Evolutionary conservation across 805 yeast species (phyloP).

Genomic region (Jamesozyma piceae): DNA sequence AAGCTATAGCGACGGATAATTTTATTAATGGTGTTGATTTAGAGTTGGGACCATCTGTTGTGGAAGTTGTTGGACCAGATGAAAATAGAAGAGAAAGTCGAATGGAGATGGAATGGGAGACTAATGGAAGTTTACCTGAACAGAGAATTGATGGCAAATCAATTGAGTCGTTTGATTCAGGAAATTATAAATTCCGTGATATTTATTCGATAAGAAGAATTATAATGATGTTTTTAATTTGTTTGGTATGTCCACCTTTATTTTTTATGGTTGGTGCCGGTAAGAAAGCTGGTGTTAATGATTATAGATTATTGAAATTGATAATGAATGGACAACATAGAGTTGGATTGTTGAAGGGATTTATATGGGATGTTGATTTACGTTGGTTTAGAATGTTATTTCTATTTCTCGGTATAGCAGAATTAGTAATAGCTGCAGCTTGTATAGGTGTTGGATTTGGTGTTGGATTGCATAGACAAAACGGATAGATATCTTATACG

Average conservation of each 20-base stretch:
- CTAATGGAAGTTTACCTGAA: neutral
- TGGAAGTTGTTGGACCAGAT: no score
- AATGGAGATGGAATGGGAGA: no score
- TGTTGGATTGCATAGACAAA: slow-evolving; percentile 25
- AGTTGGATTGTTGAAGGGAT: slow-evolving; percentile 18
- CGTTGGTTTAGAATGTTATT: slow-evolving; percentile 25
- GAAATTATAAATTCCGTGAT: slow-evolving; percentile 7
- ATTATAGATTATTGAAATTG: slow-evolving; percentile 15
- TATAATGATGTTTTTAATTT: slow-evolving; percentile 8
- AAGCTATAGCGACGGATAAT: no score
- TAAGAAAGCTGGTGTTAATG: slow-evolving; percentile 11
- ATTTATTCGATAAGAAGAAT: slow-evolving; percentile 17
- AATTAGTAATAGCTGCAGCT: slow-evolving; percentile 28
- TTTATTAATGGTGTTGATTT: no score
- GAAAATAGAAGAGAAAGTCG: no score
- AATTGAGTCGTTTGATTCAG: slow-evolving; percentile 12
- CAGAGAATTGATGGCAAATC: slow-evolving; percentile 12
- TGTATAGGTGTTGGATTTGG: slow-evolving; percentile 40
- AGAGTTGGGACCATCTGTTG: no score
- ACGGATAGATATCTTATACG: no score
- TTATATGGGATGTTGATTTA: slow-evolving; percentile 23
- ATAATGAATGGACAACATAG: slow-evolving; percentile 16
- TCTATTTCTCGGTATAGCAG: slow-evolving; percentile 27
- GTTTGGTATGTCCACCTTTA: slow-evolving; percentile 22
- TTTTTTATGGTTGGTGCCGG: slow-evolving; percentile 22